These are phyloP conservation scores for Brassica cretica DNA, from an alignment of 345 rosid genomes.

Conservation along the genomic window DNA sequence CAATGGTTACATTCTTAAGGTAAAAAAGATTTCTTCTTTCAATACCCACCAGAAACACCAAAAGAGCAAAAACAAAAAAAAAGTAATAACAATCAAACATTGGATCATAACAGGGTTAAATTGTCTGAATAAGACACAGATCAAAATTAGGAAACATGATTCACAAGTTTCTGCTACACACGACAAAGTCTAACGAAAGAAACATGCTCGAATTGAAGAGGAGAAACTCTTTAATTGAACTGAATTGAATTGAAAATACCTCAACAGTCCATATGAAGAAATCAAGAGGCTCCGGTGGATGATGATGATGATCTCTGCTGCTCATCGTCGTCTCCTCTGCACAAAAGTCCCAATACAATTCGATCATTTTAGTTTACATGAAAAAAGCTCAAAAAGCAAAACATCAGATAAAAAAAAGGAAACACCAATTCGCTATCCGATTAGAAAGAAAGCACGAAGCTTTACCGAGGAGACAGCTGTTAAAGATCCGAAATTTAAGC, in stretches of 20 bases:
- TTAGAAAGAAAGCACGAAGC: background rate
- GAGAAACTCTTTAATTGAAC: no score
- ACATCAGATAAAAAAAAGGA: background rate
- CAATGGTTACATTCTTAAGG: background rate
- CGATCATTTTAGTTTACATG: background rate
- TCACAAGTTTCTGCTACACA: background rate
- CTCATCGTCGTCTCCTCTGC: background rate
- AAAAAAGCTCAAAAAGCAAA: background rate
- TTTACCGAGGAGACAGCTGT: slow-evolving; percentile 1
- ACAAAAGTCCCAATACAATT: background rate
- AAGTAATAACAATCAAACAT: background rate
- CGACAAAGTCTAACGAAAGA: background rate
- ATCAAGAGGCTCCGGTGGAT: background rate
- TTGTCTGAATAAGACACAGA: background rate
- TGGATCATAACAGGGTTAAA: no score
- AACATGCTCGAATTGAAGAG: background rate
- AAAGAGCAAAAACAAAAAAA: no score
- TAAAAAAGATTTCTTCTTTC: background rate
- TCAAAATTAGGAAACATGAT: background rate
- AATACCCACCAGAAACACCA: no score
- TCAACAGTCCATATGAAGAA: background rate
- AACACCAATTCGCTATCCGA: background rate
- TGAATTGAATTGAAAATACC: background rate
- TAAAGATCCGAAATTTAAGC: background rate
- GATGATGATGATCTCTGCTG: background rate